Conservation (phyloP, 352 stramenopile genomes). For the Globisporangium rhizosaccharum region DNA sequence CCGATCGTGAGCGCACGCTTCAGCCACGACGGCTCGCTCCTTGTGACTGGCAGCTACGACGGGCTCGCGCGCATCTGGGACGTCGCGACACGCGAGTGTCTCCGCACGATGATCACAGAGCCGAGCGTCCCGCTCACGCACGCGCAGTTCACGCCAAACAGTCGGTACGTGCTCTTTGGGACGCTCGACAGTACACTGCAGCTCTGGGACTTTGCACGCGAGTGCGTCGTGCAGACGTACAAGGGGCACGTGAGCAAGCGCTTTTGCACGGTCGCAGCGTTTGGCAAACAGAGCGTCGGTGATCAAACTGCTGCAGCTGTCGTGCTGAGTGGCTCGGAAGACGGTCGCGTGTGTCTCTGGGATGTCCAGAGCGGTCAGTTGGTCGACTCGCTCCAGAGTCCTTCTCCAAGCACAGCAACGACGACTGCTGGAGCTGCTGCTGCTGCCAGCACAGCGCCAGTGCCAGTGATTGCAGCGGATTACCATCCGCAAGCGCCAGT, state of each 20-base stretch:
- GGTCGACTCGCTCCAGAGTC: conserved; percentile 16
- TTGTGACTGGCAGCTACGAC: conserved; percentile 82
- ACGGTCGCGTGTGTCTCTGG: conserved; percentile 90
- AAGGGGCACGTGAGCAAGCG: conserved; percentile 70
- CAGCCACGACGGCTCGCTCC: conserved; percentile 91
- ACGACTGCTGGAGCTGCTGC: conserved; percentile 25
- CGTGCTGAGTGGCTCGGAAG: conserved; percentile 90
- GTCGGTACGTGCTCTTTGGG: conserved; percentile 89
- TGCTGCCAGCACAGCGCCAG: conserved; percentile 58
- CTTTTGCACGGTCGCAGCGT: conserved; percentile 86
- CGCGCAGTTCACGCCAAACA: conserved; percentile 93
- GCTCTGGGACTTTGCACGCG: conserved; percentile 85
- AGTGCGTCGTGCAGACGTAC: conserved; percentile 64
- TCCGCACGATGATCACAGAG: conserved; percentile 89
- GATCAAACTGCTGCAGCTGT: conserved; percentile 18
- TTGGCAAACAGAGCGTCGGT: conserved; percentile 19
- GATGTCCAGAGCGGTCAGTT: conserved; percentile 83
- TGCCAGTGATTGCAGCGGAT: conserved; percentile 85
- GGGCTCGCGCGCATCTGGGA: conserved; percentile 93
- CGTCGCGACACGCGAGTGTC: conserved; percentile 92
- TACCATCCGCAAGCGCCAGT: conserved; percentile 55
- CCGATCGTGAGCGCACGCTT: conserved; percentile 94
- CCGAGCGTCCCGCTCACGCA: conserved; percentile 56
- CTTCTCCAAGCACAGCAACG: not conserved
- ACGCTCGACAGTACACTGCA: conserved; percentile 89